phyloP scores from a whole-genome alignment of 352 stramenopile genomes.

The Phytopythium montanum region DNA sequence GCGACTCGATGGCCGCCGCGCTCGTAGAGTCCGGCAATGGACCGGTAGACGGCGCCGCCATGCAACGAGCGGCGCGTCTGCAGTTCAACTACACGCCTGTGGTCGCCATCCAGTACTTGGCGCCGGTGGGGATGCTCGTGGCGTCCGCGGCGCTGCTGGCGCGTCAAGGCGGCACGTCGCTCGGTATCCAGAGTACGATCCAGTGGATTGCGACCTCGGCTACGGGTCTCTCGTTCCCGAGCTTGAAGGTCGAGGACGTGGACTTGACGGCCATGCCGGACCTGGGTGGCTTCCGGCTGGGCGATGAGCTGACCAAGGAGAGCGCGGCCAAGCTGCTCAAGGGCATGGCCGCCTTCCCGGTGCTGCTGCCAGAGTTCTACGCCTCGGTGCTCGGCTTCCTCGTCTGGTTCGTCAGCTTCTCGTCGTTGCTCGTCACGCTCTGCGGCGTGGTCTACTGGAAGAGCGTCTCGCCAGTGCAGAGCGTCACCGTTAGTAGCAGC shows the following conservation, averaged over 20 bases:
- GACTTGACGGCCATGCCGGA: slow-evolving; percentile 29
- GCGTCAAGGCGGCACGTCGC: slow-evolving; percentile 48
- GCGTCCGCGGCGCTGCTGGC: slow-evolving; percentile 44
- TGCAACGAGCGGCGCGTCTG: slow-evolving; percentile 69
- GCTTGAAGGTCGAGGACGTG: background rate
- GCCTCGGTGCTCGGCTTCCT: slow-evolving; percentile 62
- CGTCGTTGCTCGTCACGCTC: slow-evolving; percentile 61
- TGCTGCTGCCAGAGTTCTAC: slow-evolving; percentile 59
- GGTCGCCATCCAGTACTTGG: slow-evolving; percentile 77
- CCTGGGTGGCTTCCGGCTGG: slow-evolving; percentile 54
- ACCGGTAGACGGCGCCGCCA: slow-evolving; percentile 45
- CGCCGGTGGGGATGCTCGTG: slow-evolving; percentile 40
- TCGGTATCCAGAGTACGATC: slow-evolving; percentile 34
- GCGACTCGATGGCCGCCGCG: slow-evolving; percentile 56
- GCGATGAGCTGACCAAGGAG: slow-evolving; percentile 41
- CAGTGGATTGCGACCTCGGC: slow-evolving; percentile 24
- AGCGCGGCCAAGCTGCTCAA: slow-evolving; percentile 51
- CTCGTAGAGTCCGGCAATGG: slow-evolving; percentile 45
- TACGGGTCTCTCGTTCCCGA: slow-evolving; percentile 3
- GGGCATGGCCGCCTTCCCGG: slow-evolving; percentile 57
- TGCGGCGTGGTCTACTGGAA: slow-evolving; percentile 69
- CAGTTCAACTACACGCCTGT: slow-evolving; percentile 84
- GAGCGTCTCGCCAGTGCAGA: slow-evolving; percentile 39
- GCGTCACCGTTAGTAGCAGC: slow-evolving; percentile 11
- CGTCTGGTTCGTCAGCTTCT: slow-evolving; percentile 64